Evolutionary conservation across 306 rosid genomes (phyloP).

Genomic region (Lathyrus tuberosus): DNA sequence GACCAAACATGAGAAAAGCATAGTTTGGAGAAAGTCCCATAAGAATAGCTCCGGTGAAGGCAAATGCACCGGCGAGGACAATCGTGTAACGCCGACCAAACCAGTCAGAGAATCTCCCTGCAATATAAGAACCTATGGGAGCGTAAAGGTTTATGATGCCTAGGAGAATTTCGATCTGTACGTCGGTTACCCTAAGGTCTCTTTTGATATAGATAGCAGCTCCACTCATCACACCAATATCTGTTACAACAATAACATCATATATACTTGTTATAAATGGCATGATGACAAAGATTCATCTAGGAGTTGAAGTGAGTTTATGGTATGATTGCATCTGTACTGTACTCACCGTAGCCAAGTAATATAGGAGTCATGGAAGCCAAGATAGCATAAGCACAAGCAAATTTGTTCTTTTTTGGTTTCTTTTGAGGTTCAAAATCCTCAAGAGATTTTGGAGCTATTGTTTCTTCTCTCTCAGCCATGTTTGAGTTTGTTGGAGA

Average conservation of each 20-base stretch:
- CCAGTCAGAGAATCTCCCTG: conserved; percentile 81
- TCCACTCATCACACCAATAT: conserved; percentile 21
- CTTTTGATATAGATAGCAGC: too few relatives aligned
- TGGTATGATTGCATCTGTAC: background rate
- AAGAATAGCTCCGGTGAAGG: conserved; percentile 68
- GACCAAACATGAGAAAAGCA: conserved; percentile 78
- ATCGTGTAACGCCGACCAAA: conserved; percentile 81
- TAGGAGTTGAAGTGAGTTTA: background rate
- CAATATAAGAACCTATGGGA: conserved; percentile 60
- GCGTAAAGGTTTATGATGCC: conserved; percentile 5
- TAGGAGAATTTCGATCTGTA: too few relatives aligned
- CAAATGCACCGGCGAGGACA: conserved; percentile 53
- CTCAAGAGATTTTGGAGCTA: background rate
- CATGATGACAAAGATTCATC: too few relatives aligned
- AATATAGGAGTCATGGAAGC: too few relatives aligned
- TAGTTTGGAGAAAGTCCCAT: conserved; percentile 85
- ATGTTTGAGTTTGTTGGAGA: conserved; percentile 19
- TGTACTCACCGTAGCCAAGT: conserved; percentile 53
- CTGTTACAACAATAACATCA: conserved; percentile 38
- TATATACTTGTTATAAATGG: too few relatives aligned
- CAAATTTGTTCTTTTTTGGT: too few relatives aligned
- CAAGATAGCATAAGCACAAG: too few relatives aligned
- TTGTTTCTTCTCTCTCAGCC: conserved; percentile 36
- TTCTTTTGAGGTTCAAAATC: too few relatives aligned
- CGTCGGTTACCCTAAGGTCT: too few relatives aligned